phyloP scores from a whole-genome alignment of 139 green algal genomes.

The Spirogloea muscicola region DNA sequence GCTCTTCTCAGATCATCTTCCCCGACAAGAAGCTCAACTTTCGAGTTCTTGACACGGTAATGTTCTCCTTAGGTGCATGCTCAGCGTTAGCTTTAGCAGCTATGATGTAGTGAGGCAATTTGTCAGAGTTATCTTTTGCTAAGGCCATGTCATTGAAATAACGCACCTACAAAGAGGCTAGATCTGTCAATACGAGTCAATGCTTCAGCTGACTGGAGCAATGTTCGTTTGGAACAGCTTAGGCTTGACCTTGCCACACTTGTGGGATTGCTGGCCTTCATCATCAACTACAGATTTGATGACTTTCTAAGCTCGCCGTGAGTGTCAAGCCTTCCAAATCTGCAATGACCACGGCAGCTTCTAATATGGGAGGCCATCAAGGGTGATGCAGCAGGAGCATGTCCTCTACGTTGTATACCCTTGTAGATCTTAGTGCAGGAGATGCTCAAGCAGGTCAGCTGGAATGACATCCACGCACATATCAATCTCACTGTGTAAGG shows the following conservation, averaged over 20 bases:
- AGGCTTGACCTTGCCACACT: constrained; percentile 14
- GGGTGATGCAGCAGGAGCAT: not conserved
- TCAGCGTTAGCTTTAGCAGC: not conserved
- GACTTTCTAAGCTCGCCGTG: constrained; percentile 8
- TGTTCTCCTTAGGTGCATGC: not conserved
- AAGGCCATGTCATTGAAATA: too few species aligned
- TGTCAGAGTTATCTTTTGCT: too few species aligned
- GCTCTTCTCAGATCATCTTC: constrained; percentile 14
- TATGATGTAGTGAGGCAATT: too few species aligned
- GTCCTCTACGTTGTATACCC: not conserved
- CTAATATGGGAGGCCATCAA: not conserved
- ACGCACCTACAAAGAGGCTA: too few species aligned
- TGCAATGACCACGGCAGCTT: not conserved
- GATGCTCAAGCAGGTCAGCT: not conserved
- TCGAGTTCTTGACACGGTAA: constrained; percentile 17
- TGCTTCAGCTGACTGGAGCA: too few species aligned
- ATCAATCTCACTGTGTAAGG: too few species aligned
- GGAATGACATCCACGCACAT: too few species aligned
- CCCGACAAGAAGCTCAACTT: constrained; percentile 21
- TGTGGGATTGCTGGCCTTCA: constrained; percentile 9
- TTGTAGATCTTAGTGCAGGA: not conserved
- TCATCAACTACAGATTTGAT: constrained; percentile 13
- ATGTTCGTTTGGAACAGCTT: too few species aligned
- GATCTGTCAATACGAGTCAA: too few species aligned
- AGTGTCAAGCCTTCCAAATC: not conserved